Percentiles rank a stretch among this genome's conserved stretches.
Evolutionary conservation across 306 rosid genomes (phyloP).

Genomic region (Begonia fuchsioides): DNA sequence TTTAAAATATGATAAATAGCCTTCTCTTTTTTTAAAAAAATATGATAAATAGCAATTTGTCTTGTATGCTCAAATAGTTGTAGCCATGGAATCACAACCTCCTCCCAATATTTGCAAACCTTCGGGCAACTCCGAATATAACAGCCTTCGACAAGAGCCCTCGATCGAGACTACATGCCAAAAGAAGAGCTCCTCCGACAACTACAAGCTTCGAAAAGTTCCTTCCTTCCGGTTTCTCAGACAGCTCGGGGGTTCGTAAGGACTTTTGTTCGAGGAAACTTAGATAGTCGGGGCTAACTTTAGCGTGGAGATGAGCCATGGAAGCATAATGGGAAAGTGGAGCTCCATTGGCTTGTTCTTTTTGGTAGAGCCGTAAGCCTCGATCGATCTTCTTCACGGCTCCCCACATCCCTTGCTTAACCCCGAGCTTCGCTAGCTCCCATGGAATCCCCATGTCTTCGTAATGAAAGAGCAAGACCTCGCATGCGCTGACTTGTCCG

Average conservation of each 20-base stretch:
- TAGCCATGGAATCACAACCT: conserved; percentile 39
- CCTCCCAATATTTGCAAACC: conserved; percentile 70
- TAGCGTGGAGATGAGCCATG: conserved; percentile 62
- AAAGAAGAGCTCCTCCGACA: conserved; percentile 67
- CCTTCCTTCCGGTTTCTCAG: conserved; percentile 41
- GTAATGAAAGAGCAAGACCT: conserved; percentile 66
- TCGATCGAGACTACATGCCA: conserved; percentile 79
- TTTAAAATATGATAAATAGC: too few species aligned
- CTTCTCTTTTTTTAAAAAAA: too few species aligned
- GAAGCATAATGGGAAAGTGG: conserved; percentile 46
- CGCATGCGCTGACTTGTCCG: conserved; percentile 63
- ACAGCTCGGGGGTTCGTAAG: conserved; percentile 21
- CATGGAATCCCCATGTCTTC: conserved; percentile 99
- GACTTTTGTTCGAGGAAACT: conserved; percentile 37
- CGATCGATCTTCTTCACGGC: conserved; percentile 87
- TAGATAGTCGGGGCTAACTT: conserved; percentile 44
- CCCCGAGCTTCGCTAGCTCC: conserved; percentile 94
- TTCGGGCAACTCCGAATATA: conserved; percentile 79
- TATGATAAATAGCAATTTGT: too few species aligned
- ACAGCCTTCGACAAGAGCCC: conserved; percentile 88
- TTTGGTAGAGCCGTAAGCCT: conserved; percentile 52
- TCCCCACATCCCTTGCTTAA: conserved; percentile 98
- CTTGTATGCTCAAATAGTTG: too few species aligned
- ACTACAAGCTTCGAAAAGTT: conserved; percentile 56
- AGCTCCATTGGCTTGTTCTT: conserved; percentile 42